Base-by-base conservation (phyloP, 805 yeast species). In the Candida ortonii region DNA sequence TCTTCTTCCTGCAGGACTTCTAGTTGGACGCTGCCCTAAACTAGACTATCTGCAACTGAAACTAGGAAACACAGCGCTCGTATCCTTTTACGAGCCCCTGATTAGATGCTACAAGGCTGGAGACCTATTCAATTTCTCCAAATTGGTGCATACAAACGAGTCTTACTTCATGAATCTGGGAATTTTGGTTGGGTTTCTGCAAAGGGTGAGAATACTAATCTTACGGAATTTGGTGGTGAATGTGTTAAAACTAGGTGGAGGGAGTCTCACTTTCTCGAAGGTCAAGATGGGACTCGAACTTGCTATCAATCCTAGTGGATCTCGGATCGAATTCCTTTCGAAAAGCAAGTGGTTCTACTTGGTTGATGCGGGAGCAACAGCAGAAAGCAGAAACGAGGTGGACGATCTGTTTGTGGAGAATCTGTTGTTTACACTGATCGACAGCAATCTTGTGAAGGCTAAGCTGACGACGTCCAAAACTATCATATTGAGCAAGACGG, bases 401-500 rank as follows among this genome's bases (percentile, higher is more conserved):
- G 60, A 65, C 25, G 76, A 72, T 39, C 30, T 48, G 10, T 57
- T 69, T 23, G 64, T 69, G 8, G 82, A 77, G 39, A 76, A 73
- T 33, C 45, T 77, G 6, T 52, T 76, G 28, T 60, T 72, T 10
- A 56, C 73, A 2, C 46, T 78, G n/a, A 68, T 74, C 25, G 80
- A 74, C 41, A 73, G 72, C 37, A 73, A 71, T 36, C 50, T 76
- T 12, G 46, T 78, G 22, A 73, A 68, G 41, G 83, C 79, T 0
- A 77, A 76, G 38, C 48, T 75, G 3, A 52, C 55, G 0, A 50
- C 59, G 6, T 30, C 50, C 1, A 46, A 38, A n/a, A 41, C 34
- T 2, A 34, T 60, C n/a, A 49, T 53, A 6, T 18, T 61, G 25
- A 53, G 64, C 24, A 57, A 57, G 31, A 48, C 44, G 2, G 55